Base-by-base conservation (phyloP, 805 yeast species). In the Pichia nanzhaoensis region DNA sequence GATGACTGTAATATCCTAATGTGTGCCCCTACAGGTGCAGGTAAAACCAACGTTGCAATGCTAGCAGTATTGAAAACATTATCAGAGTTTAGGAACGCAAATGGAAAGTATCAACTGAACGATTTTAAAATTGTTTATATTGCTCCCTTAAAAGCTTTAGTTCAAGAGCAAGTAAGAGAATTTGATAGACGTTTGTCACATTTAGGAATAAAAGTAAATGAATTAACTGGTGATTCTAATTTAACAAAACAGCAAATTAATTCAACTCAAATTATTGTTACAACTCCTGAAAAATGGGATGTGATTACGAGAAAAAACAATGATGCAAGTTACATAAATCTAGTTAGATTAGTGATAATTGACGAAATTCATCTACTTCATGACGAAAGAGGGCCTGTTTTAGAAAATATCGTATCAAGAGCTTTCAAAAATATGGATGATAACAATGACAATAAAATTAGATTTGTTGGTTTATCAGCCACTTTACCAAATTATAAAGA, bases 1-100 rank as follows among this genome's bases (percentile, higher is more conserved):
- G 65, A 75, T 1, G 93, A 86, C 57, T 71, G 73, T 4, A 91
- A 90, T 55, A 60, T 93, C 34, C 66, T 91, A 16, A 68, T 91
- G 54, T 91, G 98, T 73, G 98, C 99, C 1, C 99, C 99, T 6
- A 91, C 99, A 0, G 99, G 99, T 68, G 96, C 96, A 2, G 99
- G 99, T 67, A 91, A 91, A 61, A 91, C 99, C 19, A 93, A 93
- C 60, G 96, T 93, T 24, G 99, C 99, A 0, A 77, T 93, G 81
- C 64, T 93, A 38, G 70, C 96, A 0, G 72, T 86, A 4, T 67
- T 90, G n/a, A 66, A 82, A 40, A 69, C 84, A 0, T 59, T 90
- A 18, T 66, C 76, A 0, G 72, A 80, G 39, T 75, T 65, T 57
- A 67, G 82, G 55, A 65, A 71, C 38, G 13, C 45, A 8, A 57